Percentiles rank a stretch among this genome's conserved stretches.
Conservation (phyloP, 768 basidiomycete species). For the Tulasnella sp. region DNA sequence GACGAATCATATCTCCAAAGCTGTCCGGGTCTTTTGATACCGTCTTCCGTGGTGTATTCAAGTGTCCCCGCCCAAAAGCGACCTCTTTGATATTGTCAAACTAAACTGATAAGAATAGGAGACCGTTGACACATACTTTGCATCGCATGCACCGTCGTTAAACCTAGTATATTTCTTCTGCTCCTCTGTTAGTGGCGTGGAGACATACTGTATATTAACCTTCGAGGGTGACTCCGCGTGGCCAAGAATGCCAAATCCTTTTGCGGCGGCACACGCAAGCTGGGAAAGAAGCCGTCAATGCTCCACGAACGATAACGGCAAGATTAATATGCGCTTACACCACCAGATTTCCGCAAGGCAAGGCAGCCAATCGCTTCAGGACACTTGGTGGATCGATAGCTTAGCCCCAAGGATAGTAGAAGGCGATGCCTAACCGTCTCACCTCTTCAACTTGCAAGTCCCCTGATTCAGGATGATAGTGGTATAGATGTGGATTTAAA, state of each 20-base stretch:
- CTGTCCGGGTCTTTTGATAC: slow-evolving; percentile 41
- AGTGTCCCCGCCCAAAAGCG: slow-evolving; percentile 60
- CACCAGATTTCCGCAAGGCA: slow-evolving; percentile 40
- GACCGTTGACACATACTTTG: slow-evolving; percentile 1
- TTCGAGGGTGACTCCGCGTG: slow-evolving; percentile 25
- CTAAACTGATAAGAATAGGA: neutral
- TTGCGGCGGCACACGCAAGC: slow-evolving; percentile 50
- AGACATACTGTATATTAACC: slow-evolving; percentile 37
- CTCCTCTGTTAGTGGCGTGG: slow-evolving; percentile 36
- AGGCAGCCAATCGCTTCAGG: slow-evolving; percentile 49
- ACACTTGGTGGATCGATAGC: slow-evolving; percentile 39
- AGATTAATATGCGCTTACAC: slow-evolving; percentile 30
- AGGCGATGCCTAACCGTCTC: slow-evolving; percentile 23
- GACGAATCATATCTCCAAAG: slow-evolving; percentile 50
- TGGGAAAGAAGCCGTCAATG: slow-evolving; percentile 22
- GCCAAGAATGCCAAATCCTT: slow-evolving; percentile 45
- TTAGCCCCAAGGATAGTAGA: slow-evolving; percentile 39
- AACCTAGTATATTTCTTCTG: slow-evolving; percentile 38
- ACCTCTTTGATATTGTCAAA: slow-evolving; percentile 29
- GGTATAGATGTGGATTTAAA: slow-evolving; percentile 34
- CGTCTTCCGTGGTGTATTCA: slow-evolving; percentile 28
- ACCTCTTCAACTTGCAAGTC: neutral
- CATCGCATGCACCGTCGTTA: slow-evolving; percentile 63
- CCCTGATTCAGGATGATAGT: neutral
- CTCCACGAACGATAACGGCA: neutral